Evolutionary conservation across 2,329 filamentous ascomycete species (phyloP).

Genomic region (Colletotrichum liaoningense): DNA sequence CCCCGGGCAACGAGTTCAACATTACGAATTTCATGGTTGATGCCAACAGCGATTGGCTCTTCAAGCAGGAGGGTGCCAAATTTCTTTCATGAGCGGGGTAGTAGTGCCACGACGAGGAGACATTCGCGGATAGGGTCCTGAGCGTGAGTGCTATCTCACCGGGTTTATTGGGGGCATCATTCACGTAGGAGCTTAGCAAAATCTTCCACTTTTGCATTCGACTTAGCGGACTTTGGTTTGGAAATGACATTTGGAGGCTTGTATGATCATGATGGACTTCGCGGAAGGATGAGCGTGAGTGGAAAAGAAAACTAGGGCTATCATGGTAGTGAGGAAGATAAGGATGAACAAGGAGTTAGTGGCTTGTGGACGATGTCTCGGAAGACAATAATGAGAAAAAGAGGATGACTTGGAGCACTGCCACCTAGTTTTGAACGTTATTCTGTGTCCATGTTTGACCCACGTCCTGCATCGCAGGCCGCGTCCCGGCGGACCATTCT

Average conservation of each 20-base stretch:
- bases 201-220: neutral
- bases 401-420: neutral
- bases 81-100: conserved; percentile 29
- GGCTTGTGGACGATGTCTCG: neutral
- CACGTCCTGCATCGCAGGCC: neutral
- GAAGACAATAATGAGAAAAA: neutral
- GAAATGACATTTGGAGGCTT: neutral
- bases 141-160: conserved; percentile 5
- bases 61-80: conserved; percentile 60
- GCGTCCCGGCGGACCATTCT: neutral
- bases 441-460: too few relatives aligned
- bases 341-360: neutral
- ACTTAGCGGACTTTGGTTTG: neutral
- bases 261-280: neutral
- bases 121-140: neutral
- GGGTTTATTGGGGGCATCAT: neutral
- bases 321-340: neutral
- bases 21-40: conserved; percentile 84
- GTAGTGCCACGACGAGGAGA: neutral
- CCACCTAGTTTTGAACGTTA: neutral
- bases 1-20: conserved; percentile 72
- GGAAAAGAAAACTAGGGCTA: too few relatives aligned
- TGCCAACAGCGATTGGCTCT: conserved; percentile 80
- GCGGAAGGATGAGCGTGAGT: neutral
- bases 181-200: neutral